These are phyloP conservation scores for Arabidopsis suecica DNA, from an alignment of 345 rosid species.

Conservation along the genomic window DNA sequence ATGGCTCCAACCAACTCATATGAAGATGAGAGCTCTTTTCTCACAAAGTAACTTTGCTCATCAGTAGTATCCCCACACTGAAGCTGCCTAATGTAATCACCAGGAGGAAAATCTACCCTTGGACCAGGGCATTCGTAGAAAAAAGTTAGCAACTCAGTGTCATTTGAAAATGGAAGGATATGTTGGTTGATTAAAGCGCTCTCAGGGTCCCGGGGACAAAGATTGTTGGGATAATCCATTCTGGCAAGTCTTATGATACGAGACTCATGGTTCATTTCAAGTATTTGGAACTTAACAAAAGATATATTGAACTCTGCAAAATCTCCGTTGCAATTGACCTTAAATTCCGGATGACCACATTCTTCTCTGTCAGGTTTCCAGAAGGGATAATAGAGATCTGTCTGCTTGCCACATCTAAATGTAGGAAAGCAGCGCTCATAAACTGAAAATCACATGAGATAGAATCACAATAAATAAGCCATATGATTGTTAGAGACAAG, in stretches of 20 bases:
- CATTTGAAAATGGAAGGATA: neutral
- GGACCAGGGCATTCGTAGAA: slow-evolving; percentile 41
- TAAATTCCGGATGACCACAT: slow-evolving; percentile 50
- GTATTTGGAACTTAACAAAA: slow-evolving; percentile 40
- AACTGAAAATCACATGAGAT: slow-evolving; percentile 12
- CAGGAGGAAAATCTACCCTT: neutral
- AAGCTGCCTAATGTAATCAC: neutral
- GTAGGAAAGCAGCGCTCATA: neutral
- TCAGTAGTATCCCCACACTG: neutral
- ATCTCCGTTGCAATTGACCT: slow-evolving; percentile 30
- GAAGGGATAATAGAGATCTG: slow-evolving; percentile 40
- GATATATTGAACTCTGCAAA: slow-evolving; percentile 31
- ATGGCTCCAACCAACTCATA: neutral
- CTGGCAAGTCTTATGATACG: slow-evolving; percentile 27
- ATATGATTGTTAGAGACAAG: slow-evolving; percentile 11
- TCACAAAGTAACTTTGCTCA: neutral
- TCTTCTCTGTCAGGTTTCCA: slow-evolving; percentile 30
- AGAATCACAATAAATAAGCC: slow-evolving; percentile 20
- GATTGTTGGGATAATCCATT: slow-evolving; percentile 36
- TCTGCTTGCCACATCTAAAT: slow-evolving; percentile 8
- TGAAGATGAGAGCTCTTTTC: neutral
- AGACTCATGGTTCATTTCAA: neutral
- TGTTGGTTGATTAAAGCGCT: slow-evolving; percentile 25
- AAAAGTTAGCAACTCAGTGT: slow-evolving; percentile 14
- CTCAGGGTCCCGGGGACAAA: slow-evolving; percentile 31